phyloP scores from a whole-genome alignment of 495 filamentous ascomycete genomes.

The Aspergillus mulundensis region DNA sequence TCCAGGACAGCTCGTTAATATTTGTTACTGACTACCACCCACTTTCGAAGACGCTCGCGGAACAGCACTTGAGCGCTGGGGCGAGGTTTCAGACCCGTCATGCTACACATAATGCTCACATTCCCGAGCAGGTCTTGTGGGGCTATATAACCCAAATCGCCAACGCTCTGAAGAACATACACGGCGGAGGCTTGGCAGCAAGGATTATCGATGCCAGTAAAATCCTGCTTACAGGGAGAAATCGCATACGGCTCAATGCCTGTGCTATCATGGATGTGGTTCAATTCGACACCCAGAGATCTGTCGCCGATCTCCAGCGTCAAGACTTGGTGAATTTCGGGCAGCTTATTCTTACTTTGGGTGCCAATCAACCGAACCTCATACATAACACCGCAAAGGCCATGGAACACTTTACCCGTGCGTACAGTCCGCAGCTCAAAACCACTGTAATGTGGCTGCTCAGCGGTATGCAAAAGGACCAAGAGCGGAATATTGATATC shows the following conservation, averaged over 20 bases:
- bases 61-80: conserved; percentile 67
- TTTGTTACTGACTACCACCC: conserved; percentile 94
- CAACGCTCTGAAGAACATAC: conserved; percentile 83
- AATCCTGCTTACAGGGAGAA: conserved; percentile 64
- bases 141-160: conserved; percentile 88
- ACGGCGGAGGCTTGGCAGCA: conserved; percentile 75
- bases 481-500: conserved; percentile 66
- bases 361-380: conserved; percentile 56
- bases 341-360: conserved; percentile 73
- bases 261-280: conserved; percentile 87
- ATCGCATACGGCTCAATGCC: conserved; percentile 82
- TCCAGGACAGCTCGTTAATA: conserved; percentile 91
- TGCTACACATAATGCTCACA: conserved; percentile 43
- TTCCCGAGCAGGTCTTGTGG: conserved; percentile 82
- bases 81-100: conserved; percentile 48
- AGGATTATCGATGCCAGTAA: conserved; percentile 80
- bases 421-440: conserved; percentile 69
- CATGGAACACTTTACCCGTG: conserved; percentile 66
- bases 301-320: conserved; percentile 72
- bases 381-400: conserved; percentile 55
- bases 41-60: conserved; percentile 80
- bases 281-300: conserved; percentile 62
- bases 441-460: conserved; percentile 76
- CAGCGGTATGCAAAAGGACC: conserved; percentile 42
- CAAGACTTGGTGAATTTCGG: conserved; percentile 88